Conservation (phyloP, 768 basidiomycete species). For the Cyclocybe aegerita region DNA sequence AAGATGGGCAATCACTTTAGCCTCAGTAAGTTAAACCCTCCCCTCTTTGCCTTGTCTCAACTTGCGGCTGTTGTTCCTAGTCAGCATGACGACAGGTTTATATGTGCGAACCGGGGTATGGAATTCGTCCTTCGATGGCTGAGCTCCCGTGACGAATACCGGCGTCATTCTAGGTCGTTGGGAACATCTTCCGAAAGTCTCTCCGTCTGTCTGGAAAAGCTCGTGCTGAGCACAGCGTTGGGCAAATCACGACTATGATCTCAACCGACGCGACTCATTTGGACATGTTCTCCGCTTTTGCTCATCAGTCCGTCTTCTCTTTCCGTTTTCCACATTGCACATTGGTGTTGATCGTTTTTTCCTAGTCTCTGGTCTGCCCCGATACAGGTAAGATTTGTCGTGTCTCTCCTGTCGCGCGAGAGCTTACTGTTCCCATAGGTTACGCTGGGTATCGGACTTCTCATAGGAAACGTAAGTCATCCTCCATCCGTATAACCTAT, state of each 20-base stretch:
- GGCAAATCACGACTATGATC: slow-evolving; percentile 71
- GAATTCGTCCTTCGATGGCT: background rate
- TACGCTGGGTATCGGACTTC: slow-evolving; percentile 56
- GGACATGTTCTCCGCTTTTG: slow-evolving; percentile 45
- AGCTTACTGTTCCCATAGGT: slow-evolving; percentile 30
- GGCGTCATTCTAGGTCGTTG: slow-evolving; percentile 31
- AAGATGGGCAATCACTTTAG: slow-evolving; percentile 47
- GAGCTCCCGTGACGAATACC: background rate
- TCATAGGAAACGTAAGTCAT: slow-evolving; percentile 53
- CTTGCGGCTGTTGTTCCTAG: slow-evolving; percentile 19
- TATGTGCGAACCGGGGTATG: slow-evolving; percentile 47
- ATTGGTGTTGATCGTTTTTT: background rate
- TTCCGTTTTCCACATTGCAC: background rate
- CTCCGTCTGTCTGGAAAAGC: slow-evolving; percentile 63
- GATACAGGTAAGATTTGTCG: slow-evolving; percentile 39
- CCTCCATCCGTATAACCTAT: background rate
- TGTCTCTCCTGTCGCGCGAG: background rate
- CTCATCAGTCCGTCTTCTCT: slow-evolving; percentile 34
- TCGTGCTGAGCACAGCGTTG: slow-evolving; percentile 56
- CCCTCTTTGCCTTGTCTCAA: background rate
- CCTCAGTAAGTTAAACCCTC: slow-evolving; percentile 27
- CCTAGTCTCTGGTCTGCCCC: slow-evolving; percentile 61
- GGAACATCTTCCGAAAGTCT: slow-evolving; percentile 62
- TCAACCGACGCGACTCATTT: slow-evolving; percentile 60
- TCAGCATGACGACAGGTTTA: slow-evolving; percentile 46